Conservation (phyloP, 371 early-diverging fungal species). For the Gilbertella persicaria region DNA sequence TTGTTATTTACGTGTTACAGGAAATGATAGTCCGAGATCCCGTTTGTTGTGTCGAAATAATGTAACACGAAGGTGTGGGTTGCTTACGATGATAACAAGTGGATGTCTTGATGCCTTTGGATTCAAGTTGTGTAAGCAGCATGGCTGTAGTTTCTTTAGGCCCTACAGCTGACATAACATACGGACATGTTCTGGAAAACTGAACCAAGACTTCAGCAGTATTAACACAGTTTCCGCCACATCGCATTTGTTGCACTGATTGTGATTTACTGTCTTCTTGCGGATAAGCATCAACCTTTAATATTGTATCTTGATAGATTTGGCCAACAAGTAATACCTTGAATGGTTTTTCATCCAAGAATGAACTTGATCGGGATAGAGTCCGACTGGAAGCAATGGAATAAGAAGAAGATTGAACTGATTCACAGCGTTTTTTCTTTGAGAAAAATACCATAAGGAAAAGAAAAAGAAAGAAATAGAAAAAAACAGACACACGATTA, state of each 20-base stretch:
- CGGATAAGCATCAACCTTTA: conserved; percentile 56
- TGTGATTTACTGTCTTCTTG: conserved; percentile 62
- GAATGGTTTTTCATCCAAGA: conserved; percentile 5
- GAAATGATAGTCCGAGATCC: conserved; percentile 69
- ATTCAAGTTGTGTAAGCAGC: conserved; percentile 11
- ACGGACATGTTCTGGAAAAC: conserved; percentile 24
- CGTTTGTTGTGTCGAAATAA: conserved; percentile 52
- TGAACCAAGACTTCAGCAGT: conserved; percentile 60
- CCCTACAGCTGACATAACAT: conserved; percentile 53
- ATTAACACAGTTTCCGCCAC: conserved; percentile 70
- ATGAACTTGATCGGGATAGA: neutral
- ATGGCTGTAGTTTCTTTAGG: conserved; percentile 30
- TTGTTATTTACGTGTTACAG: conserved; percentile 42
- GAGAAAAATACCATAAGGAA: too few species aligned
- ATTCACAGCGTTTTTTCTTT: too few species aligned
- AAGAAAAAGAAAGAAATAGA: too few species aligned
- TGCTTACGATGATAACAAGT: conserved; percentile 20
- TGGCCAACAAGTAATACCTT: conserved; percentile 49
- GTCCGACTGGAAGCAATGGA: too few species aligned
- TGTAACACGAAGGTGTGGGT: conserved; percentile 63
- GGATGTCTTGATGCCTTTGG: conserved; percentile 16
- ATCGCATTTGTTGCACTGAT: conserved; percentile 56
- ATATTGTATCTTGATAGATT: conserved; percentile 54
- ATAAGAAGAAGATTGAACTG: too few species aligned
- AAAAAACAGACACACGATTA: too few species aligned